Conservation (phyloP, 2,329 filamentous ascomycete genomes). For the Trichoderma asperellum region DNA sequence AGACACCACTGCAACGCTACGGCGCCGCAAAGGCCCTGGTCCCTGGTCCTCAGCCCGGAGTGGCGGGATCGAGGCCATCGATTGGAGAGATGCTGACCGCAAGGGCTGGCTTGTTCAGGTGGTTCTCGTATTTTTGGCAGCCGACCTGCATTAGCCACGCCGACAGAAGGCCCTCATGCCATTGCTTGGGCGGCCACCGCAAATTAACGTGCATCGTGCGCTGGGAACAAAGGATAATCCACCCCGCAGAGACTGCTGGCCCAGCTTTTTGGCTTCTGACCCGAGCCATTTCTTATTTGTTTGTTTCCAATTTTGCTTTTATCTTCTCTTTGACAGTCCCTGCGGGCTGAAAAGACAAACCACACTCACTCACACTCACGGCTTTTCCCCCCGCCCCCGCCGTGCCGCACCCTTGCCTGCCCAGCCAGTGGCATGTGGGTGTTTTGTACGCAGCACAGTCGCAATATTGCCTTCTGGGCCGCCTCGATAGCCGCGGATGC, state of each 20-base stretch:
- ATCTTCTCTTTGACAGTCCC: not conserved
- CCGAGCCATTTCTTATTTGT: not conserved
- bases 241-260: slow-evolving; percentile 3
- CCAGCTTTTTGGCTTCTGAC: not conserved
- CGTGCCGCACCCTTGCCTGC: slow-evolving; percentile 2
- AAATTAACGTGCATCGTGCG: not conserved
- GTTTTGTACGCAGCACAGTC: not conserved
- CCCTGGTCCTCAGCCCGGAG: slow-evolving; percentile 23
- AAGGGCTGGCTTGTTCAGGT: slow-evolving; percentile 20
- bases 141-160: slow-evolving; percentile 23
- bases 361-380: slow-evolving; percentile 1
- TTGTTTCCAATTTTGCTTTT: not conserved
- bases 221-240: slow-evolving; percentile 2
- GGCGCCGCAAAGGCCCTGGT: not conserved
- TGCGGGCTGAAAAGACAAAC: slow-evolving; percentile 12
- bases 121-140: slow-evolving; percentile 32
- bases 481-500: not conserved
- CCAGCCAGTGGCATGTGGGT: not conserved
- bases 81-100: slow-evolving; percentile 21
- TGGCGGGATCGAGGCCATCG: slow-evolving; percentile 27
- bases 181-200: not conserved
- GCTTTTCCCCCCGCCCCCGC: slow-evolving; percentile 2
- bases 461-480: slow-evolving; percentile 23
- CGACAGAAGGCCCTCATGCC: not conserved
- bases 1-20: not conserved